Conservation (phyloP, 2,329 filamentous ascomycete species). For the Xylaria sp. region DNA sequence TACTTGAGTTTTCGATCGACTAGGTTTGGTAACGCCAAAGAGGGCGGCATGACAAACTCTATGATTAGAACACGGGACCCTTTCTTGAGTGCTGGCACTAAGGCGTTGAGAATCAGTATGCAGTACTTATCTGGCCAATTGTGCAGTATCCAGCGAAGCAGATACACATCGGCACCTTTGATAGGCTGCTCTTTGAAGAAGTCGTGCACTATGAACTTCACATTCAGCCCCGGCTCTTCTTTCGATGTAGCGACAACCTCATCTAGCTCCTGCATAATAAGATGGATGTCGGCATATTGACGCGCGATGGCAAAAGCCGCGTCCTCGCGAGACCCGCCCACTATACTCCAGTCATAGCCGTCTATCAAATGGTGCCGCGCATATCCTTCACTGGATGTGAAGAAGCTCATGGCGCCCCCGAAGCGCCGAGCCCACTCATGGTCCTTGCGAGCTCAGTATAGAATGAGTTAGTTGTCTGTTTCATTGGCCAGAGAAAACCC, state of each 20-base stretch:
- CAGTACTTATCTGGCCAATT: slow-evolving; percentile 51
- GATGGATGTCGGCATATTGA: too few relatives aligned
- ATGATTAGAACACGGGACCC: slow-evolving; percentile 38
- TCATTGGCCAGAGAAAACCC: slow-evolving; percentile 2
- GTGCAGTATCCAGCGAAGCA: slow-evolving; percentile 52
- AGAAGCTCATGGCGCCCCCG: too few relatives aligned
- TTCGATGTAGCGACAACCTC: too few relatives aligned
- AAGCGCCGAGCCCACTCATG: too few relatives aligned
- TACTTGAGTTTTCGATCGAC: slow-evolving; percentile 23
- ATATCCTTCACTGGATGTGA: too few relatives aligned
- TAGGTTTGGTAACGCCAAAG: neutral
- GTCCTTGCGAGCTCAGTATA: slow-evolving; percentile 1
- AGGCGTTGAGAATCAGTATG: slow-evolving; percentile 40
- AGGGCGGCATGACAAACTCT: slow-evolving; percentile 17
- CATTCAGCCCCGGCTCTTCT: too few relatives aligned
- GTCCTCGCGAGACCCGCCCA: too few relatives aligned
- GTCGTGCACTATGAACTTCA: neutral
- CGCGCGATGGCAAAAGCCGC: too few relatives aligned
- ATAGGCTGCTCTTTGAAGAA: slow-evolving; percentile 31
- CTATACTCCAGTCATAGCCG: too few relatives aligned
- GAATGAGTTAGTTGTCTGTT: slow-evolving; percentile 22
- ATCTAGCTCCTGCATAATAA: too few relatives aligned
- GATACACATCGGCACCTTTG: slow-evolving; percentile 46
- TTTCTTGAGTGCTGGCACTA: slow-evolving; percentile 44
- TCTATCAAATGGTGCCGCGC: too few relatives aligned